These are phyloP conservation scores for Oenanthe sinensis DNA, from an alignment of 129 eudicot genomes.

Conservation along the genomic window DNA sequence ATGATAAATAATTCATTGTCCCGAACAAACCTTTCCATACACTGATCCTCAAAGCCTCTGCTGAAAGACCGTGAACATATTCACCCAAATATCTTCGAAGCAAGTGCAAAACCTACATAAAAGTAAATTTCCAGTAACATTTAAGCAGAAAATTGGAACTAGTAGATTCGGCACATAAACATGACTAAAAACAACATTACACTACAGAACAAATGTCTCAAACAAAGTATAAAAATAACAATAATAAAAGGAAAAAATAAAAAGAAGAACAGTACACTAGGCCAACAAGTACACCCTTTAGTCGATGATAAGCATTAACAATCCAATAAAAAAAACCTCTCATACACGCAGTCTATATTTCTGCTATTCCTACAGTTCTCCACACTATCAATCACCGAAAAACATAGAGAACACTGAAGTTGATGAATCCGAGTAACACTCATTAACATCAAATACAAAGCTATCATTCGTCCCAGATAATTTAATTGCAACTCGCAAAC, in stretches of 20 bases:
- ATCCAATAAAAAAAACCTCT: background rate
- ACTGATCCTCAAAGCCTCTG: constrained; percentile 91
- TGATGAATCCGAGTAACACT: background rate
- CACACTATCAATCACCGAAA: background rate
- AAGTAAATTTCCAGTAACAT: background rate
- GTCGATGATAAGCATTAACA: background rate
- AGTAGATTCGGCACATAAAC: background rate
- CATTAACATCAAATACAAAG: background rate
- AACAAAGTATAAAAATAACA: background rate
- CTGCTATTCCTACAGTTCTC: background rate
- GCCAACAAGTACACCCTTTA: background rate
- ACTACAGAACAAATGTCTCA: background rate
- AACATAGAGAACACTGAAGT: background rate
- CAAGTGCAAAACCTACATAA: constrained; percentile 79
- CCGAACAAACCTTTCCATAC: constrained; percentile 78
- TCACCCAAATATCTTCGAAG: constrained; percentile 95
- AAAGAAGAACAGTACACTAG: background rate
- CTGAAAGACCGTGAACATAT: constrained; percentile 94
- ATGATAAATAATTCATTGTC: background rate
- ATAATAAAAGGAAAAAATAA: no score
- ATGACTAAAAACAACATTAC: background rate
- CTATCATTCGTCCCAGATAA: background rate
- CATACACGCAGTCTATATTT: background rate
- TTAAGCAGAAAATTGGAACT: background rate
- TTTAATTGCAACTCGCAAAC: background rate